Conservation (phyloP, 2,329 filamentous ascomycete genomes). For the Microcyclospora tardicrescens region DNA sequence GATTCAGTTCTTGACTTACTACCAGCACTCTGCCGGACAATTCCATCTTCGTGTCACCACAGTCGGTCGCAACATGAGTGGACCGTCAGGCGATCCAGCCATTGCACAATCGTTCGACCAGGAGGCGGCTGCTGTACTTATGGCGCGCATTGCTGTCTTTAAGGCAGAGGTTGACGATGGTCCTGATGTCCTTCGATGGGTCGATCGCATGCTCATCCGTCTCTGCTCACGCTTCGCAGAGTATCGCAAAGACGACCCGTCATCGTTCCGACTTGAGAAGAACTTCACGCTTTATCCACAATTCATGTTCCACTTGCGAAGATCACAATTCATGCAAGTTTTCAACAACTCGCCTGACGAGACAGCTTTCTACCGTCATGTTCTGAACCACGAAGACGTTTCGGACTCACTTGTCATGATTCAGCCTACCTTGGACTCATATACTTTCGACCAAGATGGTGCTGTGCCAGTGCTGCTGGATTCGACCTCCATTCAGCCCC, state of each 20-base stretch:
- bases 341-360: slow-evolving; percentile 99
- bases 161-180: slow-evolving; percentile 98
- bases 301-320: slow-evolving; percentile 98
- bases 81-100: slow-evolving; percentile 84
- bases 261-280: slow-evolving; percentile 92
- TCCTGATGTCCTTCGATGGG: slow-evolving; percentile 95
- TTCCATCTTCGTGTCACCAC: slow-evolving; percentile 95
- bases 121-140: slow-evolving; percentile 90
- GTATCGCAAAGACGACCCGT: slow-evolving; percentile 94
- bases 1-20: slow-evolving; percentile 97
- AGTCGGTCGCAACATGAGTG: slow-evolving; percentile 78
- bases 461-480: slow-evolving; percentile 88
- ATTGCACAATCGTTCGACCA: slow-evolving; percentile 97
- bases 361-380: slow-evolving; percentile 96
- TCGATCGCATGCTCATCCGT: slow-evolving; percentile 94
- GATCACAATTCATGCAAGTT: slow-evolving; percentile 94
- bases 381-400: slow-evolving; percentile 93
- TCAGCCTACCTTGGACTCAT: slow-evolving; percentile 91
- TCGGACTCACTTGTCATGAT: slow-evolving; percentile 98
- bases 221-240: slow-evolving; percentile 94
- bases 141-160: slow-evolving; percentile 98
- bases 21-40: slow-evolving; percentile 91
- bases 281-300: slow-evolving; percentile 98
- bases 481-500: slow-evolving; percentile 88
- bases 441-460: slow-evolving; percentile 91